Percentiles rank a stretch among this genome's conserved stretches.
Evolutionary conservation across 345 rosid species (phyloP).

Genomic region (Geranium brycei): DNA sequence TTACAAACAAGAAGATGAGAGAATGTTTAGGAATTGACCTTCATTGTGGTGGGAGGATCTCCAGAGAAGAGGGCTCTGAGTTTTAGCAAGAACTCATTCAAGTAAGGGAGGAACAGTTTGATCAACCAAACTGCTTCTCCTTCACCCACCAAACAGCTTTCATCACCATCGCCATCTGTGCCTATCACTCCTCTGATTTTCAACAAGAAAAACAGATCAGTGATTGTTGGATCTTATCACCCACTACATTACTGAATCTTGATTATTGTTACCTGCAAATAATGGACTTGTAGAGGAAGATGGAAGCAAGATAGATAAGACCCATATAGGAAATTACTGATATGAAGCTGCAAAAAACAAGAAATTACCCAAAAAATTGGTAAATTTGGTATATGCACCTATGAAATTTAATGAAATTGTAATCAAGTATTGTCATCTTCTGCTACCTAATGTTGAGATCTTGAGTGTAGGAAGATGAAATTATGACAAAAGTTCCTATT

Average conservation of each 20-base stretch:
- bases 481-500: slow-evolving; percentile 57
- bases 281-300: slow-evolving; percentile 53
- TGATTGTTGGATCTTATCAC: not conserved
- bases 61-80: slow-evolving; percentile 77
- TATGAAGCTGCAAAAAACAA: slow-evolving; percentile 43
- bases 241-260: not conserved
- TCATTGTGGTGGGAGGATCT: slow-evolving; percentile 84
- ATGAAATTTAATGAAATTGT: not conserved
- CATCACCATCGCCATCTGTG: slow-evolving; percentile 15
- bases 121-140: slow-evolving; percentile 67
- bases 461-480: slow-evolving; percentile 66
- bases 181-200: slow-evolving; percentile 36
- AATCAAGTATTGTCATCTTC: not conserved
- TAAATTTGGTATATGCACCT: not conserved
- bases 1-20: no score
- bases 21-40: slow-evolving; percentile 26
- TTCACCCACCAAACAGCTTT: slow-evolving; percentile 54
- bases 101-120: slow-evolving; percentile 56
- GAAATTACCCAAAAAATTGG: not conserved
- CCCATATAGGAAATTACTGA: slow-evolving; percentile 73
- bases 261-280: slow-evolving; percentile 43
- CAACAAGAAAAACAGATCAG: not conserved
- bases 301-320: slow-evolving; percentile 58
- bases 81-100: slow-evolving; percentile 61
- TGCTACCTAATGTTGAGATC: slow-evolving; percentile 60